Conservation (phyloP, 352 stramenopile species). For the Poterioochromonas sp. region DNA sequence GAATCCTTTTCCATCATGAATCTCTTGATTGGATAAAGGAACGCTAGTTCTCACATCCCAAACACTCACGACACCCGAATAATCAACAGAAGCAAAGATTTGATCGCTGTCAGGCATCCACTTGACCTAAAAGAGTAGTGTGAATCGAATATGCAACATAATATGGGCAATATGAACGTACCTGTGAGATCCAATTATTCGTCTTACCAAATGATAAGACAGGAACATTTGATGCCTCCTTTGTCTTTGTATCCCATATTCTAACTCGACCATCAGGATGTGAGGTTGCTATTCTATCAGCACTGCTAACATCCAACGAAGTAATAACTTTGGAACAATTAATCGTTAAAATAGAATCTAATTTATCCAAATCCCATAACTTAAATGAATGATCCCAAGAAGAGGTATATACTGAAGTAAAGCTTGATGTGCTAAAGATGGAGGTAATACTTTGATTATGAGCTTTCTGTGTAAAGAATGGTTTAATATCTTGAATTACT, state of each 20-base stretch:
- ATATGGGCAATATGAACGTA: background rate
- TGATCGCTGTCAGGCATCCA: conserved; percentile 12
- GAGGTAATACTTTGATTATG: conserved; percentile 35
- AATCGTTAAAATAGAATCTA: conserved; percentile 39
- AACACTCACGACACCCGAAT: background rate
- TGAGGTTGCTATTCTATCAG: conserved; percentile 11
- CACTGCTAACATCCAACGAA: background rate
- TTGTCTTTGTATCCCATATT: conserved; percentile 38
- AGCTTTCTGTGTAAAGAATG: conserved; percentile 28
- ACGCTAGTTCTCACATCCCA: conserved; percentile 28
- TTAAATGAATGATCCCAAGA: conserved; percentile 42
- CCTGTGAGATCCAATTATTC: background rate
- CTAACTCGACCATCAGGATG: conserved; percentile 38
- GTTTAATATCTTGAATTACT: background rate
- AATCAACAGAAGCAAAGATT: conserved; percentile 22
- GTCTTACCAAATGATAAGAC: background rate
- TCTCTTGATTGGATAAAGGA: background rate
- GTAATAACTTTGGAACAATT: conserved; percentile 39
- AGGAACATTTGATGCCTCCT: conserved; percentile 27
- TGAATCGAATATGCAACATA: background rate
- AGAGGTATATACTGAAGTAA: conserved; percentile 33
- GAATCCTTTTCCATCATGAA: conserved; percentile 31
- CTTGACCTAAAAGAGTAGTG: conserved; percentile 16
- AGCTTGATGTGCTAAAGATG: background rate
- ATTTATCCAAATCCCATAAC: conserved; percentile 36